These are phyloP conservation scores for Solanum etuberosum DNA, from an alignment of 257 asterid genomes.

Conservation along the genomic window DNA sequence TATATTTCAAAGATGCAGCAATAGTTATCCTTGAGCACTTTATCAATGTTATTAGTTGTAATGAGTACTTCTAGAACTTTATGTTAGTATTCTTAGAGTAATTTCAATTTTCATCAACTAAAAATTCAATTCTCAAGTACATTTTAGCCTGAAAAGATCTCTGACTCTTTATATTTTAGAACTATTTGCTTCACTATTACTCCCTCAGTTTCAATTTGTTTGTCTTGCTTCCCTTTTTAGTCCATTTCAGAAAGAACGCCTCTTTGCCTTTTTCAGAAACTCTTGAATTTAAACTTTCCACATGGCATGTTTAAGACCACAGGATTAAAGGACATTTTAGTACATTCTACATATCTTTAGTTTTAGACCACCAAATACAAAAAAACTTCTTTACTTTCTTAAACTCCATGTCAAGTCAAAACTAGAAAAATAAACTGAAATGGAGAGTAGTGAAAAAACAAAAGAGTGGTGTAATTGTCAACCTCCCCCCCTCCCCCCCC, in stretches of 20 bases:
- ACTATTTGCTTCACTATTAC: background rate
- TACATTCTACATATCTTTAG: background rate
- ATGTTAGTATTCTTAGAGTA: background rate
- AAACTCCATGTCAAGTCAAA: background rate
- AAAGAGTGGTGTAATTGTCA: background rate
- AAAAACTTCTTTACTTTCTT: background rate
- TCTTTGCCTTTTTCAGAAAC: background rate
- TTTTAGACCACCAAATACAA: background rate
- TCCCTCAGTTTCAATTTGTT: background rate
- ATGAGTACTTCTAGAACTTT: background rate
- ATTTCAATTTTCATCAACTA: background rate
- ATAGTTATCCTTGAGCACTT: background rate
- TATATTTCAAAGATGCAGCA: background rate
- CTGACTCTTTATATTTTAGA: background rate
- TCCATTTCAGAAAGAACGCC: background rate
- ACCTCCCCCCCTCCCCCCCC: background rate
- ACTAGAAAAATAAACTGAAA: background rate
- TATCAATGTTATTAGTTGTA: background rate
- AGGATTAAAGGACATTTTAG: too few relatives aligned
- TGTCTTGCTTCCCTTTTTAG: background rate
- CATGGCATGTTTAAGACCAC: background rate
- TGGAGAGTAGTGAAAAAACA: background rate
- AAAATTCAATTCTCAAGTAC: background rate
- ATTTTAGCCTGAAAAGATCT: background rate
- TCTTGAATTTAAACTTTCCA: background rate